phyloP scores from a whole-genome alignment of 2,329 filamentous ascomycete genomes.

The Alternaria sp. region DNA sequence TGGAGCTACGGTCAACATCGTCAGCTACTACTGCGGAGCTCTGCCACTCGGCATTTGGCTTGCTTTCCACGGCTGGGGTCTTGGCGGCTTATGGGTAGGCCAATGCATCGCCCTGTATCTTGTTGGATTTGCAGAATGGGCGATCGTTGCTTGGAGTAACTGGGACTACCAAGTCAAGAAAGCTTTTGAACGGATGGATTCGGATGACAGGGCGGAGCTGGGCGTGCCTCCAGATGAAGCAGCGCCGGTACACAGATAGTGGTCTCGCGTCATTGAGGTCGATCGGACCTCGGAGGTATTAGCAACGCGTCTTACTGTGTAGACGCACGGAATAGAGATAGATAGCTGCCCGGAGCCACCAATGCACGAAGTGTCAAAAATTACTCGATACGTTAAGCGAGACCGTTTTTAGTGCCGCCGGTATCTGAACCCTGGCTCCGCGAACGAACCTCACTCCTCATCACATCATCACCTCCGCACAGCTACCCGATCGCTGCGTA shows the following conservation, averaged over 20 bases:
- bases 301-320: conserved; percentile 25
- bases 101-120: conserved; percentile 76
- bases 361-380: conserved; percentile 32
- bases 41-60: conserved; percentile 83
- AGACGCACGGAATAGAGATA: conserved; percentile 27
- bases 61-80: conserved; percentile 84
- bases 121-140: conserved; percentile 79
- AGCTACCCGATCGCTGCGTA: conserved; percentile 11
- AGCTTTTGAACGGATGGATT: conserved; percentile 74
- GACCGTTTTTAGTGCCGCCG: conserved; percentile 14
- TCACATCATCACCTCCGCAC: conserved; percentile 22
- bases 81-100: conserved; percentile 81
- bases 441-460: conserved; percentile 27
- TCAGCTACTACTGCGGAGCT: conserved; percentile 84
- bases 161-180: conserved; percentile 77
- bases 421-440: conserved; percentile 29
- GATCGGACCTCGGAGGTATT: conserved; percentile 13
- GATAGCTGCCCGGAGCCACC: conserved; percentile 23
- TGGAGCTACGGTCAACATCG: conserved; percentile 79
- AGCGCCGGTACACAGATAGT: conserved; percentile 23
- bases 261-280: background rate
- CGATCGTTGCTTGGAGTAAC: conserved; percentile 76
- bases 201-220: conserved; percentile 51
- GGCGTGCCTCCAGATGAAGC: conserved; percentile 35
- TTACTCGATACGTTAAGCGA: conserved; percentile 31